A percentile compares a stretch with the other conserved stretches of the same genome.
Evolutionary conservation across 805 yeast species (phyloP).

Genomic region (Wickerhamiella sergipiensis): DNA sequence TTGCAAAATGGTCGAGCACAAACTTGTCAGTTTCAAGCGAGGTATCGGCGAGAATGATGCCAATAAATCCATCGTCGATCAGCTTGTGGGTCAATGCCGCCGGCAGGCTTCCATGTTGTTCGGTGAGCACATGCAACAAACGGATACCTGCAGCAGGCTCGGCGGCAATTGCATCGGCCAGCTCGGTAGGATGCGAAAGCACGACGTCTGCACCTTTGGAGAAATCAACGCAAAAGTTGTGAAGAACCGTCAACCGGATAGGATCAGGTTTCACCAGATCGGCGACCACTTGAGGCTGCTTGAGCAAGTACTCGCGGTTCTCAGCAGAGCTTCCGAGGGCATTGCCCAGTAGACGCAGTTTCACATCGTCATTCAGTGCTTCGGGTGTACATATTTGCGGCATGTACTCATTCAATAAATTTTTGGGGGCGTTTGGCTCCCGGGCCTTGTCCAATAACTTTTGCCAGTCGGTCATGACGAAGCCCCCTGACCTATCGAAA

Average conservation of each 20-base stretch:
- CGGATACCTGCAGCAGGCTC: background rate
- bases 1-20: conserved; percentile 5
- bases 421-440: conserved; percentile 2
- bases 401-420: conserved; percentile 4
- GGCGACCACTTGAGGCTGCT: background rate
- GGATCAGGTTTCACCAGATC: conserved; percentile 1
- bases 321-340: conserved; percentile 6
- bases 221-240: conserved; percentile 8
- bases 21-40: conserved; percentile 5
- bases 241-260: conserved; percentile 9
- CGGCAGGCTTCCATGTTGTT: background rate
- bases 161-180: background rate
- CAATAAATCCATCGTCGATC: conserved; percentile 8
- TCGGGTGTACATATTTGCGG: conserved; percentile 2
- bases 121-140: background rate
- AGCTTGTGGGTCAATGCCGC: background rate
- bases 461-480: conserved; percentile 3
- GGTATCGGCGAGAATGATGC: conserved; percentile 6
- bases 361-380: conserved; percentile 5
- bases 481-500: background rate
- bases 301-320: conserved; percentile 6
- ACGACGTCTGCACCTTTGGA: background rate
- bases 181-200: background rate
- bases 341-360: conserved; percentile 12
- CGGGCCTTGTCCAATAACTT: conserved; percentile 7